Evolutionary conservation across 139 green algal genomes (phyloP).

Genomic region (Micractinium sp.): DNA sequence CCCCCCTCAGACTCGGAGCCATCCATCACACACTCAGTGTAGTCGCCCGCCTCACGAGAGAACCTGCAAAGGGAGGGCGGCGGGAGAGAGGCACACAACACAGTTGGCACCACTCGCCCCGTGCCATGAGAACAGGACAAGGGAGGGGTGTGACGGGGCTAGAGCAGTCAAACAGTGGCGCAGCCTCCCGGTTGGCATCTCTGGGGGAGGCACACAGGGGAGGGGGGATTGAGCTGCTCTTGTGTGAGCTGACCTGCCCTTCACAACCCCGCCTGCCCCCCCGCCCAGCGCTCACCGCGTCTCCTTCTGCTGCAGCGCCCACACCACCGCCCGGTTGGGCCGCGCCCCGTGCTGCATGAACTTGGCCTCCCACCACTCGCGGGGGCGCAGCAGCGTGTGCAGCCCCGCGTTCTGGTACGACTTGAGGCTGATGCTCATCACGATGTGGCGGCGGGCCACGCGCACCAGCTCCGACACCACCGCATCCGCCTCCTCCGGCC

Average conservation of each 20-base stretch:
- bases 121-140: neutral
- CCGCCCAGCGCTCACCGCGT: neutral
- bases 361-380: constrained; percentile 26
- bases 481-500: constrained; percentile 8
- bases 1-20: neutral
- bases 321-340: constrained; percentile 13
- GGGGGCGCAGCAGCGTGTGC: constrained; percentile 24
- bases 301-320: constrained; percentile 34
- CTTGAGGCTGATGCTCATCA: constrained; percentile 23
- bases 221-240: too few species aligned
- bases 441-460: constrained; percentile 9
- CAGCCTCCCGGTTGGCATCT: too few species aligned
- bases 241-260: too few species aligned
- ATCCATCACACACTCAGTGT: neutral
- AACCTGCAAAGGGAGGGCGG: neutral
- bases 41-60: neutral
- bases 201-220: too few species aligned
- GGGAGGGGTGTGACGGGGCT: too few species aligned
- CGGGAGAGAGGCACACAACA: too few species aligned
- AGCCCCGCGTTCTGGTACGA: constrained; percentile 9
- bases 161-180: too few species aligned
- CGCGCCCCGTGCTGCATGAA: neutral
- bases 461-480: constrained; percentile 23
- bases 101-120: too few species aligned
- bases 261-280: too few species aligned